phyloP scores from a whole-genome alignment of 129 eudicot genomes.

The Logfia minima region DNA sequence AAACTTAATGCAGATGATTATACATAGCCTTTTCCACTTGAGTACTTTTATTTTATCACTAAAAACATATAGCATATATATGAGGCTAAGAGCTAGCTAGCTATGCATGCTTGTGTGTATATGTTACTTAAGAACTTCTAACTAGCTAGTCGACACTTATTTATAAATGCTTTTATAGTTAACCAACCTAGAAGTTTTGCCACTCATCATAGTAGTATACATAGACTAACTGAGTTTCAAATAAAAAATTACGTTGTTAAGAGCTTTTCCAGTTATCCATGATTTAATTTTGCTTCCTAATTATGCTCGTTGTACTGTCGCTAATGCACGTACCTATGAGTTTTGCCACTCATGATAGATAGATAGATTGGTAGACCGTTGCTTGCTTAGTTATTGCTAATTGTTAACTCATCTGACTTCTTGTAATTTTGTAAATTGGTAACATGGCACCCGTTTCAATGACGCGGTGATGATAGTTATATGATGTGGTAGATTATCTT shows the following conservation, averaged over 20 bases:
- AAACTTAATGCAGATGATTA: neutral
- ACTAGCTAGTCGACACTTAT: neutral
- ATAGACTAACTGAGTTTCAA: neutral
- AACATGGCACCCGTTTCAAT: too few species aligned
- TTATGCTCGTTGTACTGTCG: neutral
- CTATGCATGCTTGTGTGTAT: slow-evolving; percentile 6
- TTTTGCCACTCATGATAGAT: neutral
- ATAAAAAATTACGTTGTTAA: neutral
- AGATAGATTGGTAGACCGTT: neutral
- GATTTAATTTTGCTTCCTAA: neutral
- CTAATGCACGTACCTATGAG: neutral
- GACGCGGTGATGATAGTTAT: too few species aligned
- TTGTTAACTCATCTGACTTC: too few species aligned
- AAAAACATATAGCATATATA: neutral
- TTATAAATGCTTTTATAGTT: neutral
- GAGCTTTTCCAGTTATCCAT: neutral
- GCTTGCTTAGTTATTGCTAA: neutral
- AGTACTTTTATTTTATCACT: neutral
- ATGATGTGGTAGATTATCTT: too few species aligned
- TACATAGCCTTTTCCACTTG: neutral
- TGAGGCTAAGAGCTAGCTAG: neutral
- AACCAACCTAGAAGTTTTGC: neutral
- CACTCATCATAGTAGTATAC: neutral
- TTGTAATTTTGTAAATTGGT: too few species aligned
- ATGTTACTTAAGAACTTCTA: neutral